Evolutionary conservation across 2,329 filamentous ascomycete genomes (phyloP).

Genomic region (Neocucurbitaria cava): DNA sequence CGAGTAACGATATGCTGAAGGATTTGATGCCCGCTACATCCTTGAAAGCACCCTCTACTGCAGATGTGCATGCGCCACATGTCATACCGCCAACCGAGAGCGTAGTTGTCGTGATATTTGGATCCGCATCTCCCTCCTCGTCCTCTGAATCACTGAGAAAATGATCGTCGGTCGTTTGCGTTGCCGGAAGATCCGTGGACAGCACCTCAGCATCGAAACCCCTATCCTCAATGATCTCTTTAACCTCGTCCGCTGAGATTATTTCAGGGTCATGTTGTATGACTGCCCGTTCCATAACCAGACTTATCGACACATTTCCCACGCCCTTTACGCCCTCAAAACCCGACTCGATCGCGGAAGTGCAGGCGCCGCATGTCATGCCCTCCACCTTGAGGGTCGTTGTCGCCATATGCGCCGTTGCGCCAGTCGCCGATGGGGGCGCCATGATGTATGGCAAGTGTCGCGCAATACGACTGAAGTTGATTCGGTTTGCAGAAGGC

Average conservation of each 20-base stretch:
- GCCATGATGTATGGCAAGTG: slow-evolving; percentile 30
- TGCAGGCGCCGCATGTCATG: slow-evolving; percentile 89
- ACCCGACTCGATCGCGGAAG: slow-evolving; percentile 90
- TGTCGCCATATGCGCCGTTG: slow-evolving; percentile 72
- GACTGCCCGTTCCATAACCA: slow-evolving; percentile 96
- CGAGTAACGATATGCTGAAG: slow-evolving; percentile 83
- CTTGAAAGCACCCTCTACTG: slow-evolving; percentile 81
- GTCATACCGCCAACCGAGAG: slow-evolving; percentile 88
- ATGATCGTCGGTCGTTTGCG: slow-evolving; percentile 47
- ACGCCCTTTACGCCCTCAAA: slow-evolving; percentile 84
- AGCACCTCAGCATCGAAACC: slow-evolving; percentile 92
- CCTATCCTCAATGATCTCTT: slow-evolving; percentile 87
- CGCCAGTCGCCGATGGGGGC: slow-evolving; percentile 27
- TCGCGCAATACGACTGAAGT: slow-evolving; percentile 5
- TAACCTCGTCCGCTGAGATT: slow-evolving; percentile 76
- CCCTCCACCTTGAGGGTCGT: slow-evolving; percentile 91
- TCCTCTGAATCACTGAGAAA: slow-evolving; percentile 47
- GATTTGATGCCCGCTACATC: slow-evolving; percentile 74
- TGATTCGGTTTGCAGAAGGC: slow-evolving; percentile 4
- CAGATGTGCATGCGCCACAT: slow-evolving; percentile 86
- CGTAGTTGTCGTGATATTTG: slow-evolving; percentile 66
- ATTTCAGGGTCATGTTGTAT: slow-evolving; percentile 82
- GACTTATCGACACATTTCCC: slow-evolving; percentile 85
- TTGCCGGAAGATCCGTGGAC: slow-evolving; percentile 75
- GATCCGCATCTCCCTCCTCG: slow-evolving; percentile 48